Percentiles rank a stretch among this genome's conserved stretches.
Evolutionary conservation across 768 basidiomycete genomes (phyloP).

Genomic region (Crepidotus variabilis): DNA sequence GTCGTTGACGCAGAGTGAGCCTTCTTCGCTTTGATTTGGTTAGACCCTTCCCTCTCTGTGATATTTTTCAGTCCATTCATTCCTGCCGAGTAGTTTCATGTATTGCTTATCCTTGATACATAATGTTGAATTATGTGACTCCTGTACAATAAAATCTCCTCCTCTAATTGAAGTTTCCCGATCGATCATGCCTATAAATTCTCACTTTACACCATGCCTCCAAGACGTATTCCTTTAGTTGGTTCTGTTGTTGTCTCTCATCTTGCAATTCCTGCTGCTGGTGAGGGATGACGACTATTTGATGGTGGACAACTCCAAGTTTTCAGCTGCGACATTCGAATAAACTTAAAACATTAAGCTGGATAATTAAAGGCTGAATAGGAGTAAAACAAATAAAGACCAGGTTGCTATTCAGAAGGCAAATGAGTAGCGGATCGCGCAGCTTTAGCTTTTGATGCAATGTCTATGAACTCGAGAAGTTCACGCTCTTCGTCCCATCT

Average conservation of each 20-base stretch:
- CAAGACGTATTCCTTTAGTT: conserved; percentile 49
- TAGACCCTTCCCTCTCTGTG: background rate
- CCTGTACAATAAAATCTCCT: background rate
- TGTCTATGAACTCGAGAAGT: too few relatives aligned
- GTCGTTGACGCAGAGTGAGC: conserved; percentile 59
- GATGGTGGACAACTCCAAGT: too few relatives aligned
- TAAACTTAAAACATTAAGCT: too few relatives aligned
- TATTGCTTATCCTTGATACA: too few relatives aligned
- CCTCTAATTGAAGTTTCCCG: background rate
- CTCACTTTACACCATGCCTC: conserved; percentile 33
- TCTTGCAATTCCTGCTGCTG: conserved; percentile 39
- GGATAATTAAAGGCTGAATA: too few relatives aligned
- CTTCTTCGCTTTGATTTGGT: background rate
- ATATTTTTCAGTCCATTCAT: background rate
- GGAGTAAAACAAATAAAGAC: too few relatives aligned
- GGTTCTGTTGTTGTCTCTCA: conserved; percentile 45
- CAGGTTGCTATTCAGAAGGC: too few relatives aligned
- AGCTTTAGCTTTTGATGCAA: too few relatives aligned
- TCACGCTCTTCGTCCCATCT: background rate
- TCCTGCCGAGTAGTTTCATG: background rate
- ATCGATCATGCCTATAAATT: conserved; percentile 7
- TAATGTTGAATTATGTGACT: too few relatives aligned
- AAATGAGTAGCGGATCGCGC: too few relatives aligned
- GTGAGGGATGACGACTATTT: too few relatives aligned
- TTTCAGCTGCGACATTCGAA: too few relatives aligned